Evolutionary conservation across 202 grass and related monocot species (phyloP), one percentile per base, ranked within the genome.

Genomic region (Hordeum pubiflorum): DNA sequence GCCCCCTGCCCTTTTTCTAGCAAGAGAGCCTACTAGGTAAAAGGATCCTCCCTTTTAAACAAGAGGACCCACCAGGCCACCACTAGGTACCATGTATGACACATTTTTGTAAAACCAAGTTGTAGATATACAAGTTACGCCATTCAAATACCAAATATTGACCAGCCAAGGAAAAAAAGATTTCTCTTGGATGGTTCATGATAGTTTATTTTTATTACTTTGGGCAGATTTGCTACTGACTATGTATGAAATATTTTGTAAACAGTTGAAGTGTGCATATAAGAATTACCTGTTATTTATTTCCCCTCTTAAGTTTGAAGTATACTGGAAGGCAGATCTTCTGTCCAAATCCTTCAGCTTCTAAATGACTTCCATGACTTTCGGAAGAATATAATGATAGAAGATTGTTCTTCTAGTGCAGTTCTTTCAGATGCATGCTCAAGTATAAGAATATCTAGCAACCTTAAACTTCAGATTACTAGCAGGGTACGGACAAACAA

Each of bases 71-170:
- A 9, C 13, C 44, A 50, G 46, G 14, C 46, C 46, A 50, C 17
- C 50, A n/a, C 32, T 69, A 55, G 32, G 31, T 68, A 79, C 56
- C 9, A 44, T 59, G 70, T 76, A 69, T 38, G 61, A 31, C 6
- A 20, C 59, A 48, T 10, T 80, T 78, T 84, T 65, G 67, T 79
- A 73, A 54, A 34, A 39, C 26, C 48, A 72, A 64, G 73, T 37
- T 79, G 48, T 82, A 86, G 48, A 78, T 63, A 82, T 32, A 86
- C 24, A 75, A 86, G 23, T 57, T 75, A 69, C 61, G 26, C 15
- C 61, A 36, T 68, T 73, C 50, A 57, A 57, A 36, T 63, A 74
- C 79, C 62, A 52, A 79, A 41, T 79, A 67, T 44, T 52, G 52
- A 7, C 14, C 69, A 78, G 34, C 48, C 24, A 2, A 54, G 18